Evolutionary conservation across 2,329 filamentous ascomycete species (phyloP).

Genomic region (Pseudohalonectria lignicola): DNA sequence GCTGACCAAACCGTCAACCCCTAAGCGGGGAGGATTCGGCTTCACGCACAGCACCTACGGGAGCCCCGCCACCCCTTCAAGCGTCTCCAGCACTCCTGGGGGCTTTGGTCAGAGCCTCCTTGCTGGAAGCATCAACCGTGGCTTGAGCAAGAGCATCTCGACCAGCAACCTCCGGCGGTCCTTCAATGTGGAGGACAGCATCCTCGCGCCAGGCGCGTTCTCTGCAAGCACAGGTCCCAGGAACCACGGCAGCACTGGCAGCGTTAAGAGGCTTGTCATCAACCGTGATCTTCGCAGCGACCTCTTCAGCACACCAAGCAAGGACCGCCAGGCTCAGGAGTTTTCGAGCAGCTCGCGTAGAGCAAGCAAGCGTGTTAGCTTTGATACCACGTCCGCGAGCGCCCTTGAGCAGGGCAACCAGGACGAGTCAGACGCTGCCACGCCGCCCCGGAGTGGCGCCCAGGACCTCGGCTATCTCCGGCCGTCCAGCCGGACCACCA

Average conservation of each 20-base stretch:
- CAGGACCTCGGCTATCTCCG: conserved; percentile 51
- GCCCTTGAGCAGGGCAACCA: conserved; percentile 25
- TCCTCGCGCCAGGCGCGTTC: conserved; percentile 77
- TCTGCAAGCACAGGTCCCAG: conserved; percentile 55
- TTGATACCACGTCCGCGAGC: conserved; percentile 54
- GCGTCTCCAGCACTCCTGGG: conserved; percentile 58
- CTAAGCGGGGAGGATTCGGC: conserved; percentile 78
- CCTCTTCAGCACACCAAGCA: conserved; percentile 50
- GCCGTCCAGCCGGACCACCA: conserved; percentile 29
- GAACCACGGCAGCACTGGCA: conserved; percentile 55
- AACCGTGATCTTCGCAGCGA: conserved; percentile 76
- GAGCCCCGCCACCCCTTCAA: conserved; percentile 61
- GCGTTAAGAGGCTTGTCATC: conserved; percentile 85
- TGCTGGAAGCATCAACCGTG: conserved; percentile 55
- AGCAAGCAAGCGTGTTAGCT: conserved; percentile 81
- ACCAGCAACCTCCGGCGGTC: conserved; percentile 75
- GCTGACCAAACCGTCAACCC: conserved; percentile 70
- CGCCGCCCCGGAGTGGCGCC: conserved; percentile 39
- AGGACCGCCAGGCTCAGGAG: conserved; percentile 33
- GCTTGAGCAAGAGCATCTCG: conserved; percentile 78
- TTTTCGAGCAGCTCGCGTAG: conserved; percentile 35
- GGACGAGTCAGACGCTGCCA: conserved; percentile 21
- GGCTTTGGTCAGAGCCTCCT: conserved; percentile 54
- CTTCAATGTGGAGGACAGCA: conserved; percentile 74
- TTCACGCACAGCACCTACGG: conserved; percentile 91